These are phyloP conservation scores for Pilasporangium apinafurcum DNA, from an alignment of 352 stramenopile genomes.

Conservation along the genomic window DNA sequence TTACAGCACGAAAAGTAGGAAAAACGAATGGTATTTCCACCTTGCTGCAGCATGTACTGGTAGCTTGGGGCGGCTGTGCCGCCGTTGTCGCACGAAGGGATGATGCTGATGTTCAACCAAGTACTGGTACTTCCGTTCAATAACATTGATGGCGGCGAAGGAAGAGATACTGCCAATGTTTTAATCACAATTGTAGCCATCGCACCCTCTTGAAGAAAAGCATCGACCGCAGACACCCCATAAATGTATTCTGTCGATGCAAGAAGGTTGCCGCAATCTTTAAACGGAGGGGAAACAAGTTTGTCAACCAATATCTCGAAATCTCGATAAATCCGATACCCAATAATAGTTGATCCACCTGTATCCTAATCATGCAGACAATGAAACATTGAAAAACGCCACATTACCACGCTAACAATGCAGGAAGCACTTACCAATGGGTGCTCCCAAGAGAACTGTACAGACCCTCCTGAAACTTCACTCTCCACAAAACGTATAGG, in stretches of 20 bases:
- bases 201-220: constrained; percentile 19
- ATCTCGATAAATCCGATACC: constrained; percentile 58
- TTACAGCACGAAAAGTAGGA: constrained; percentile 37
- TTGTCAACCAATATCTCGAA: constrained; percentile 25
- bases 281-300: constrained; percentile 26
- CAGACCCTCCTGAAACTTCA: constrained; percentile 28
- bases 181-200: constrained; percentile 19
- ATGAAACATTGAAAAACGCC: too few relatives aligned
- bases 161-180: constrained; percentile 19
- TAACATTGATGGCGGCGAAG: constrained; percentile 14
- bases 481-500: constrained; percentile 17
- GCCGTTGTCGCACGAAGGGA: constrained; percentile 27
- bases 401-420: constrained; percentile 1
- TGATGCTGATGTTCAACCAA: constrained; percentile 30
- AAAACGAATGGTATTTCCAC: constrained; percentile 3
- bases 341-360: constrained; percentile 25
- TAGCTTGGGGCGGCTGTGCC: constrained; percentile 20
- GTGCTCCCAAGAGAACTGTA: constrained; percentile 30
- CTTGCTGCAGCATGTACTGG: constrained; percentile 21
- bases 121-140: constrained; percentile 10
- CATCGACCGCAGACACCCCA: constrained; percentile 33
- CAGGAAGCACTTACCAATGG: constrained; percentile 22
- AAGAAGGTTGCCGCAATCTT: constrained; percentile 32
- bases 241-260: constrained; percentile 37
- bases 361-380: constrained; percentile 28